A percentile compares a stretch with the other conserved stretches of the same genome.
phyloP scores from a whole-genome alignment of 768 basidiomycete genomes.

The Dioszegia aurantiaca region DNA sequence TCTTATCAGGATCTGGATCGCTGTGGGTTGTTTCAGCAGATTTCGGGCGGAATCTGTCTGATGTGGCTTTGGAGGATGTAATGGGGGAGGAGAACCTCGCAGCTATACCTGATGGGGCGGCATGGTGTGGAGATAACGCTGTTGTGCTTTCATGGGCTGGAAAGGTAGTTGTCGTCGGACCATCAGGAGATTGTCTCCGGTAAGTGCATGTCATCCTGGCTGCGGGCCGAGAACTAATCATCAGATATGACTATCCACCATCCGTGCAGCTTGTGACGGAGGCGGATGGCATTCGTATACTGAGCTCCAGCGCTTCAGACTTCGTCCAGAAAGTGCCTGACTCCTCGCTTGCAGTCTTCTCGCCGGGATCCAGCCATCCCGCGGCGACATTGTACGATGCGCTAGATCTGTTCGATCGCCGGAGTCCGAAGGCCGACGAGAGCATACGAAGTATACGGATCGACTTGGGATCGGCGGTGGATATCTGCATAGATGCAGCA shows the following conservation, averaged over 20 bases:
- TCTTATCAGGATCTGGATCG: conserved; percentile 65
- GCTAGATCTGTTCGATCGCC: conserved; percentile 76
- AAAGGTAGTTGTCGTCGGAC: conserved; percentile 80
- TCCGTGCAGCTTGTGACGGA: conserved; percentile 77
- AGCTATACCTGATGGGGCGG: conserved; percentile 61
- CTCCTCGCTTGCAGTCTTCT: conserved; percentile 76
- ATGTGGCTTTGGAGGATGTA: conserved; percentile 60
- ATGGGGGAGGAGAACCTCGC: conserved; percentile 25
- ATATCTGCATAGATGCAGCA: conserved; percentile 90
- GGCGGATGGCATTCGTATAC: conserved; percentile 80
- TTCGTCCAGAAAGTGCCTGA: conserved; percentile 90
- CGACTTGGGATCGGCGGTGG: conserved; percentile 79
- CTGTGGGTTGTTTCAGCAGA: conserved; percentile 95
- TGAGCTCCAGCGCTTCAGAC: conserved; percentile 75
- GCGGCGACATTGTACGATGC: conserved; percentile 91
- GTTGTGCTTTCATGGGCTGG: conserved; percentile 80
- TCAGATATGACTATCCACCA: conserved; percentile 75
- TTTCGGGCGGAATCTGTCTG: conserved; percentile 82
- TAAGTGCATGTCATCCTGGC: conserved; percentile 53
- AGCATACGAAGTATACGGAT: conserved; percentile 81
- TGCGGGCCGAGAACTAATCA: neutral
- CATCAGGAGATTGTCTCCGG: conserved; percentile 81
- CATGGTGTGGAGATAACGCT: conserved; percentile 97
- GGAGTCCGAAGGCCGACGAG: conserved; percentile 89
- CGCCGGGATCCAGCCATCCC: conserved; percentile 86